Conservation (phyloP, 768 basidiomycete genomes). For the Cystobasidium tubakii region DNA sequence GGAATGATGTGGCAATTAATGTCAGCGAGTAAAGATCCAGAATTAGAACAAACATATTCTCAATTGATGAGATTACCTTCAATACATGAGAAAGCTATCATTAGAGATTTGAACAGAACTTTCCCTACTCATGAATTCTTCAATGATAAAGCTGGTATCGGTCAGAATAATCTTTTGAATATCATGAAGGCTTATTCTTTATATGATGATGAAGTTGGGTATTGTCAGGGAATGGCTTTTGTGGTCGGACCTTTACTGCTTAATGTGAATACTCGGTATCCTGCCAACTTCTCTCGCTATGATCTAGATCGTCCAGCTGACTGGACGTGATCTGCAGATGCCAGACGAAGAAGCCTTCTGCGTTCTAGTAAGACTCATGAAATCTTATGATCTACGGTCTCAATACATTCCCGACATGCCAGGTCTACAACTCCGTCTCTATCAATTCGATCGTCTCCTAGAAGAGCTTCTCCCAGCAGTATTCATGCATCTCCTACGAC, state of each 20-base stretch:
- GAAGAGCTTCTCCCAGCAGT: slow-evolving; percentile 89
- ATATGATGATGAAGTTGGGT: slow-evolving; percentile 81
- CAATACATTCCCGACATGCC: slow-evolving; percentile 99
- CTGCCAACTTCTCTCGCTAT: neutral
- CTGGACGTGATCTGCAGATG: slow-evolving; percentile 60
- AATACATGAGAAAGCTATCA: slow-evolving; percentile 87
- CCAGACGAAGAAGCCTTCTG: slow-evolving; percentile 99
- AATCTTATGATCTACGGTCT: slow-evolving; percentile 89
- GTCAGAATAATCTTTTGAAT: slow-evolving; percentile 95
- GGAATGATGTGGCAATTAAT: slow-evolving; percentile 98
- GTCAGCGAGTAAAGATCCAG: slow-evolving; percentile 84
- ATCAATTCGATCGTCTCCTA: slow-evolving; percentile 85
- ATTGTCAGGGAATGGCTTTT: slow-evolving; percentile 95
- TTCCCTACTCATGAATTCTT: slow-evolving; percentile 97
- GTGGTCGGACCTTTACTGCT: slow-evolving; percentile 87
- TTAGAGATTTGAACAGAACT: slow-evolving; percentile 77
- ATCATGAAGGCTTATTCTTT: slow-evolving; percentile 95
- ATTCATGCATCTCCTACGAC: slow-evolving; percentile 84
- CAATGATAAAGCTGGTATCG: slow-evolving; percentile 85
- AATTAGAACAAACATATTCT: slow-evolving; percentile 76
- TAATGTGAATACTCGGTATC: slow-evolving; percentile 59
- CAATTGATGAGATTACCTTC: slow-evolving; percentile 74
- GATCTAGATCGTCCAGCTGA: neutral
- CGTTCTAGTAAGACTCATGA: slow-evolving; percentile 86
- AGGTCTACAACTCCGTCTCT: slow-evolving; percentile 80